These are phyloP conservation scores for Marasmius oreades DNA, from an alignment of 1,284 basidiomycete genomes.

Conservation along the genomic window DNA sequence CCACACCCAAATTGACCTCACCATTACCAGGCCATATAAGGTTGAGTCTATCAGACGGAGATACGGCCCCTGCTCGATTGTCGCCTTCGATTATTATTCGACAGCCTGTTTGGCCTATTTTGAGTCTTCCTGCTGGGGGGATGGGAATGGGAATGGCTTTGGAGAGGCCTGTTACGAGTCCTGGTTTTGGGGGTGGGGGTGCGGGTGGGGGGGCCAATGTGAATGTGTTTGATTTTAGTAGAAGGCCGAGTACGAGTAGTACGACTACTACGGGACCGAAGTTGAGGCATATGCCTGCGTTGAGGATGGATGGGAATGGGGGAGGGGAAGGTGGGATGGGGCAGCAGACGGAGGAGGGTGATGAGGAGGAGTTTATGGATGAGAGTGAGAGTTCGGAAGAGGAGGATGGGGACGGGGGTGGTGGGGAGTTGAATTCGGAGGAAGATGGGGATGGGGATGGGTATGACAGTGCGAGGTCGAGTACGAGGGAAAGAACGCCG, in stretches of 20 bases:
- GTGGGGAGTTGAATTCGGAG: slow-evolving; percentile 16
- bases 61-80: slow-evolving; percentile 9
- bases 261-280: slow-evolving; percentile 10
- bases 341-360: slow-evolving; percentile 35
- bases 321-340: too few species aligned
- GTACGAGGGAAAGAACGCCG: slow-evolving; percentile 11
- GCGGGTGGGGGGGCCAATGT: background rate
- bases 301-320: slow-evolving; percentile 44
- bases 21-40: slow-evolving; percentile 12
- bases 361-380: slow-evolving; percentile 19
- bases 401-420: slow-evolving; percentile 24
- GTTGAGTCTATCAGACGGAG: background rate
- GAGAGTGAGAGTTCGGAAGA: slow-evolving; percentile 16
- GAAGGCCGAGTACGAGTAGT: background rate
- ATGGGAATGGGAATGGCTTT: too few species aligned
- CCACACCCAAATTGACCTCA: slow-evolving; percentile 8
- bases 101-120: slow-evolving; percentile 1
- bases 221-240: background rate
- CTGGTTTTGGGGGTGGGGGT: too few species aligned
- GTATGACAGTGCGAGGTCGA: slow-evolving; percentile 3
- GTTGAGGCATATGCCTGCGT: slow-evolving; percentile 33
- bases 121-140: background rate
- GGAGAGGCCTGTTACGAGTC: slow-evolving; percentile 7
- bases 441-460: slow-evolving; percentile 13
- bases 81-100: slow-evolving; percentile 1